Evolutionary conservation across 179 eudicot species (phyloP), one percentile per base, ranked within the genome.

Genomic region (Camellia oleifera): DNA sequence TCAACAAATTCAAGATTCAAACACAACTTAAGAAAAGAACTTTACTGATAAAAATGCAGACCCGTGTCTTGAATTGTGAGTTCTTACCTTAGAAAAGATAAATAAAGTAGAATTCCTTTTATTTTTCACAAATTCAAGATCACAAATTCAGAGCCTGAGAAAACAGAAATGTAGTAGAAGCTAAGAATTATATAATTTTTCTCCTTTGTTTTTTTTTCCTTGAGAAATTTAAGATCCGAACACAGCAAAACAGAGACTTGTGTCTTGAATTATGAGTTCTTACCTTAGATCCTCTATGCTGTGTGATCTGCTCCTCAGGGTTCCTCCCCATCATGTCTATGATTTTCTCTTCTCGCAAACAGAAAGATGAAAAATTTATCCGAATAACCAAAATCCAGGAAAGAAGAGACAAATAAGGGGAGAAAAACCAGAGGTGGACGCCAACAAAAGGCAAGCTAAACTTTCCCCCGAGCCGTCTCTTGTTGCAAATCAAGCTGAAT

Each of bases 221-320:
- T 32, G 32, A 26, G 1, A 26, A 26, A 57, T 69, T 58, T 48
- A 48, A 48, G 52, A 48, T 4, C 52, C 7, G 52, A 48, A 48
- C 52, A 48, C 52, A 4, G 61, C 13, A 57, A 57, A 10, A 57
- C 4, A 26, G 44, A 2, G 8, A 68, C n/a, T 46, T 5, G n/a
- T 69, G 53, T 8, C 56, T 42, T 50, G 18, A 3, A 7, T 7
- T 52, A 56, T 32, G 76, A 79, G 63, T 45, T 60, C 74, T 69
- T 67, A 82, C 85, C 82, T 78, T 82, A 15, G 79, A 75, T 48
- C 72, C 77, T 8, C 40, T 45, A 44, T 82, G 85, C 63, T 60
- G 32, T 13, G 52, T 53, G 15, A 79, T 52, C 48, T 78, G 61
- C n/a, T 82, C 18, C 60, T 82, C 82, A 56, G 44, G 80, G 65